Evolutionary conservation across 192 early-diverging fungal genomes (phyloP).

Genomic region (Coemansia sp.): DNA sequence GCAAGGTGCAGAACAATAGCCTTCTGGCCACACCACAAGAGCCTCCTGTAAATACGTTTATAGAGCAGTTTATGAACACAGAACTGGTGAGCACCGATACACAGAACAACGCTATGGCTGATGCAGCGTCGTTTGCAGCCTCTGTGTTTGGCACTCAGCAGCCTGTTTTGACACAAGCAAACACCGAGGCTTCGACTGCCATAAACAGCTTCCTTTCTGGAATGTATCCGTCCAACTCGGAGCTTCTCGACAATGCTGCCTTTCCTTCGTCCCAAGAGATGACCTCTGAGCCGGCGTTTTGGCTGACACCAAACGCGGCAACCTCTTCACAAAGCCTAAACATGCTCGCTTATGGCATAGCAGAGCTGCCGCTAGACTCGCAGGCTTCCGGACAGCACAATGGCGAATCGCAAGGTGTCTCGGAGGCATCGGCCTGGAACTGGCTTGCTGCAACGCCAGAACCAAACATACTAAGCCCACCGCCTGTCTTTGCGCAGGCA

Average conservation of each 20-base stretch:
- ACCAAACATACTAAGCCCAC: slow-evolving; percentile 4
- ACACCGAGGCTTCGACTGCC: too few relatives aligned
- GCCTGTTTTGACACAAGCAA: too few relatives aligned
- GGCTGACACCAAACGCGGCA: too few relatives aligned
- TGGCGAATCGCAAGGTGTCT: not conserved
- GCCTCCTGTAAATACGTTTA: not conserved
- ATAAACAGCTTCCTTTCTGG: not conserved
- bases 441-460: not conserved
- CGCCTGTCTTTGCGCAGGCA: slow-evolving; percentile 2
- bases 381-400: not conserved
- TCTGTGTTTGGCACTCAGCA: too few relatives aligned
- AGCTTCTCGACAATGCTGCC: not conserved
- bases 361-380: not conserved
- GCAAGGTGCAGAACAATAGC: too few relatives aligned
- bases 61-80: slow-evolving; percentile 2
- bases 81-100: not conserved
- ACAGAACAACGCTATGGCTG: too few relatives aligned
- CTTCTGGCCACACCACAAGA: too few relatives aligned
- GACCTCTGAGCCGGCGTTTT: not conserved
- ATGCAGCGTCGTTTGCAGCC: too few relatives aligned
- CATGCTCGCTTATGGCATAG: not conserved
- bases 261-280: not conserved
- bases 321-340: not conserved
- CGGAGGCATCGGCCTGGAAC: not conserved
- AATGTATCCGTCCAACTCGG: not conserved